phyloP scores from a whole-genome alignment of 164 flowering plant species.

The Vitis amurensis region DNA sequence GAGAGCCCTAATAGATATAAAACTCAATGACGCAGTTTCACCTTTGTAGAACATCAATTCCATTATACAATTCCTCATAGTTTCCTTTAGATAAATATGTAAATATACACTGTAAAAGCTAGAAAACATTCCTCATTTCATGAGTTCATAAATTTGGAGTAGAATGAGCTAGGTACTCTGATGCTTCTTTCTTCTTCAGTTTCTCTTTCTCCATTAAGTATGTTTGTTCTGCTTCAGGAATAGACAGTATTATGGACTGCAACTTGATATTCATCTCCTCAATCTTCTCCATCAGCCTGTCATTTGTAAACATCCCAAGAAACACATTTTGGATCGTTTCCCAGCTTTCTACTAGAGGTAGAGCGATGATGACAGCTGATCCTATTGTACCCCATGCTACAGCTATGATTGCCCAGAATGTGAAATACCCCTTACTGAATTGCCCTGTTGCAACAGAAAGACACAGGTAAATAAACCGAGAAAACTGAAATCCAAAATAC shows the following conservation, averaged over 20 bases:
- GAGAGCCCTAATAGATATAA: no score
- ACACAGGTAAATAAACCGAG: neutral
- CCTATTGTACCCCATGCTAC: slow-evolving; percentile 94
- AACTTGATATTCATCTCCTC: slow-evolving; percentile 68
- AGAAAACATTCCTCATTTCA: no score
- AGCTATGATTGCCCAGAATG: slow-evolving; percentile 89
- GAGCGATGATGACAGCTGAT: slow-evolving; percentile 72
- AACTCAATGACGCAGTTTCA: no score
- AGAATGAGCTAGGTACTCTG: slow-evolving; percentile 16
- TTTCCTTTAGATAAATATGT: no score
- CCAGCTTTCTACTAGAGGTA: slow-evolving; percentile 89
- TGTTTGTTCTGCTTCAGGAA: slow-evolving; percentile 67
- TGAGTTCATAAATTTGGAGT: neutral
- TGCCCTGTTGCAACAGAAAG: slow-evolving; percentile 45
- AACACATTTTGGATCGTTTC: slow-evolving; percentile 54
- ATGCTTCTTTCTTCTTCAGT: slow-evolving; percentile 34
- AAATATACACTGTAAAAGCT: no score
- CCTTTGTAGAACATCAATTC: no score
- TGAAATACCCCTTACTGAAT: slow-evolving; percentile 81
- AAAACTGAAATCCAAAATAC: no score
- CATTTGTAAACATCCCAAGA: slow-evolving; percentile 85
- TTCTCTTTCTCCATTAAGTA: slow-evolving; percentile 53
- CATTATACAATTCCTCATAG: no score
- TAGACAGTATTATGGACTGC: slow-evolving; percentile 48
- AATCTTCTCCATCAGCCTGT: slow-evolving; percentile 67